Evolutionary conservation across 2,329 filamentous ascomycete genomes (phyloP), one percentile per base, ranked within the genome.

Genomic region (Zelopaecilomyces penicillatus): DNA sequence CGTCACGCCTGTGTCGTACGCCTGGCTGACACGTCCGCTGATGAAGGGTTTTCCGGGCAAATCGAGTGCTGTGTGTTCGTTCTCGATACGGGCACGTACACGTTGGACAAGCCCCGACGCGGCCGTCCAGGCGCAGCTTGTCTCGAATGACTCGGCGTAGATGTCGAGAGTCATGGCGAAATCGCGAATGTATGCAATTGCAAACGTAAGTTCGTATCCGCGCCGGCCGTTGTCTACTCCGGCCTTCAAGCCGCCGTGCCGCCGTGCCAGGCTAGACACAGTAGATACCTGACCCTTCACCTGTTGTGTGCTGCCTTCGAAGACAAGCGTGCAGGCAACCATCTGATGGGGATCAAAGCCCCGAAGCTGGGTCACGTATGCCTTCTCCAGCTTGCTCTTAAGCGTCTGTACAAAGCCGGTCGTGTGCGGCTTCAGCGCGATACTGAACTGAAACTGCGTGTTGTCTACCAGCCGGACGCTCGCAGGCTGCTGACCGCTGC

Each of bases 111-210:
- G 7, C 32, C 8, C 35, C 28, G 33, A 30, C 31, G 19, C 41
- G 27, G 26, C 35, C 26, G 12, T 34, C 32, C 4, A 43, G 27
- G 26, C 37, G 29, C 41, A 43, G 38, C 30, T 35, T 28, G 42
- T 44, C 29, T 44, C 42, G 11, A 44, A 44, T 1, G 42, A 44
- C 8, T 44, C 42, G 0, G 35, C 42, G 11, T 31, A 3, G 12
- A 44, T 32, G 32, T 39, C 29, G 12, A 39, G 34, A 6, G 36
- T 29, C 35, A 44, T 44, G 35, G 42, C 42, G 31, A 44, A 44
- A n/a, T 44, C 42, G 1, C 42, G 42, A n/a, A 44, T 44, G 29
- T 44, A 44, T 9, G 42, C 42, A 28, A 44, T 44, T 3, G 36
- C 37, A 31, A 39, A 44, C 9, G 35, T 44, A 27, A 44, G 30